Conservation (phyloP, 257 asterid genomes). For the Paulownia fortunei region DNA sequence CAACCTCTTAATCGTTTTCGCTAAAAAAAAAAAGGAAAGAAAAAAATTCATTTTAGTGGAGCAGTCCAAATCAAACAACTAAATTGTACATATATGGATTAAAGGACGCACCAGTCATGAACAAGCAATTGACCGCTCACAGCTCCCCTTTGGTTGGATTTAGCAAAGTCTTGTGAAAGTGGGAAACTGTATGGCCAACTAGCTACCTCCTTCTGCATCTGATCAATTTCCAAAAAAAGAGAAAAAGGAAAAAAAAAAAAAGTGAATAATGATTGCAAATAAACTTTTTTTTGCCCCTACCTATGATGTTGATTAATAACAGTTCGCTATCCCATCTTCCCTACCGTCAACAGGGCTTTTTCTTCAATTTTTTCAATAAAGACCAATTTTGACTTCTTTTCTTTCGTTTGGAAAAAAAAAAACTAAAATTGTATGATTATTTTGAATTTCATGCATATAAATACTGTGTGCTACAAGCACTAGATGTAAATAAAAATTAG, state of each 20-base stretch:
- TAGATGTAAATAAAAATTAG: background rate
- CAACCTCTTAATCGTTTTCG: too few species aligned
- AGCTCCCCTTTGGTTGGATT: conserved; percentile 54
- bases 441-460: background rate
- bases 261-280: background rate
- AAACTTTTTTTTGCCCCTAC: too few species aligned
- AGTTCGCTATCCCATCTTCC: too few species aligned
- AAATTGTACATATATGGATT: background rate
- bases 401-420: too few species aligned
- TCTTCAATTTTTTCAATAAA: too few species aligned
- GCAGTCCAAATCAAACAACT: background rate
- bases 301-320: too few species aligned
- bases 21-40: background rate
- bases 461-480: background rate
- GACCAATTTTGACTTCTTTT: too few species aligned
- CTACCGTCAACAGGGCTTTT: too few species aligned
- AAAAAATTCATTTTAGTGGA: background rate
- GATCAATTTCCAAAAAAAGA: conserved; percentile 1
- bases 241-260: background rate
- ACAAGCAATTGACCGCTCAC: conserved; percentile 60
- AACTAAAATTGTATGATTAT: background rate
- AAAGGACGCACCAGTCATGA: conserved; percentile 43
- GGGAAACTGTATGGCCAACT: conserved; percentile 74
- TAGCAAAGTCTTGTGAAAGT: conserved; percentile 47
- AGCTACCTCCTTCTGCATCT: conserved; percentile 58